phyloP scores from a whole-genome alignment of 177 flowering plant species.

The Tripterygium wilfordii region DNA sequence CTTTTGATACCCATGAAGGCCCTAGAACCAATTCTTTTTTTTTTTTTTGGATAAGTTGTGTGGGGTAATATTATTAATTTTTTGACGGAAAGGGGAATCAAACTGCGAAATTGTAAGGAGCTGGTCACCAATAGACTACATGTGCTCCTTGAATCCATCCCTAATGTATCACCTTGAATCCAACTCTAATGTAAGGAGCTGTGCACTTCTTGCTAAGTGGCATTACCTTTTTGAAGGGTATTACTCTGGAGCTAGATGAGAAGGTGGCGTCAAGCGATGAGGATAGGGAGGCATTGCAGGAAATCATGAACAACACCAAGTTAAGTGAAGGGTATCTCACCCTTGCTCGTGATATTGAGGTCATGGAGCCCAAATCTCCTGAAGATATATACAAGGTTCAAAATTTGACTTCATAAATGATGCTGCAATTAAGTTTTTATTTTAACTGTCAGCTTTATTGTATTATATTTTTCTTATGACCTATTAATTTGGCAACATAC shows the following conservation, averaged over 20 bases:
- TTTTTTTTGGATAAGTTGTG: too few species aligned
- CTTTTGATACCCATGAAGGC: too few species aligned
- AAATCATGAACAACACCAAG: slow-evolving; percentile 69
- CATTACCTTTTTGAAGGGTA: too few species aligned
- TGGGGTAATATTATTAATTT: too few species aligned
- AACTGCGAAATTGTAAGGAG: too few species aligned
- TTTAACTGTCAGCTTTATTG: background rate
- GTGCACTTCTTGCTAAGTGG: too few species aligned
- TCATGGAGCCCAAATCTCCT: slow-evolving; percentile 98
- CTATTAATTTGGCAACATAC: background rate
- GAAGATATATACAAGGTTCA: slow-evolving; percentile 95
- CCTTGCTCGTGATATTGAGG: slow-evolving; percentile 98
- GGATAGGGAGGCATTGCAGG: slow-evolving; percentile 69
- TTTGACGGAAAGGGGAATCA: too few species aligned
- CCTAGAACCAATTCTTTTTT: too few species aligned
- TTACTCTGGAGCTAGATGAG: slow-evolving; percentile 65
- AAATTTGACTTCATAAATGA: background rate
- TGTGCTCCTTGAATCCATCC: slow-evolving; percentile 1
- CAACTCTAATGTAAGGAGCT: too few species aligned
- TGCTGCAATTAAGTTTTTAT: background rate
- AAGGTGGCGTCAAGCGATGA: slow-evolving; percentile 60
- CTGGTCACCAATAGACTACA: too few species aligned
- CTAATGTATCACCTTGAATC: too few species aligned
- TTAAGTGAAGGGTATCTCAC: slow-evolving; percentile 92
- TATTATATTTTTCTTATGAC: background rate